Conservation (phyloP, 305 asterid species). For the Fraxinus dipetala region DNA sequence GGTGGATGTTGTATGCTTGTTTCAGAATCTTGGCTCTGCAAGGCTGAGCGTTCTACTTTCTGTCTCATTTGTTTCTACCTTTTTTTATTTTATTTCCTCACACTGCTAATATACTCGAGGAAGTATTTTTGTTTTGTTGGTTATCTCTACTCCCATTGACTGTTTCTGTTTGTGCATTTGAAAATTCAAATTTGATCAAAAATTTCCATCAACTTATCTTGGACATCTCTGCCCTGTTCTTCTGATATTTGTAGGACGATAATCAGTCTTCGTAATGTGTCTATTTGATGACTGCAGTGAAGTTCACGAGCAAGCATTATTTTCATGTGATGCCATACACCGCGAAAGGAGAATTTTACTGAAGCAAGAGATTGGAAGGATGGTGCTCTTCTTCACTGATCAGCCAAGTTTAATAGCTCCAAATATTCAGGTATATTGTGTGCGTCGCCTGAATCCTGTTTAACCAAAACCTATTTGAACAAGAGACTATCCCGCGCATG, state of each 20-base stretch:
- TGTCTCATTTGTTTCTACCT: neutral
- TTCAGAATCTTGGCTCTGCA: neutral
- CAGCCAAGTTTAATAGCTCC: conserved; percentile 99
- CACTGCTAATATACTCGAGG: neutral
- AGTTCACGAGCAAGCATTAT: conserved; percentile 89
- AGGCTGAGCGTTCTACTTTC: neutral
- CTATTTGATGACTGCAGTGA: conserved; percentile 60
- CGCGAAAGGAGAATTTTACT: conserved; percentile 83
- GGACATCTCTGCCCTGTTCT: neutral
- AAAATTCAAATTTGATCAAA: neutral
- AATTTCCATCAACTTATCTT: neutral
- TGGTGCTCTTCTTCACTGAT: conserved; percentile 94
- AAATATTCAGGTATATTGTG: conserved; percentile 75
- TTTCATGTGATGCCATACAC: conserved; percentile 85
- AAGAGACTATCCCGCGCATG: neutral
- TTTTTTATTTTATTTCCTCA: neutral
- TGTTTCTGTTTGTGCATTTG: neutral
- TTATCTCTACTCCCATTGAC: neutral
- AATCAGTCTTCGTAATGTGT: conserved; percentile 23
- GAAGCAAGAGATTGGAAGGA: conserved; percentile 99
- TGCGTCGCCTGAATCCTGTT: neutral
- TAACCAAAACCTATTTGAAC: neutral
- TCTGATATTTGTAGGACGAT: conserved; percentile 22
- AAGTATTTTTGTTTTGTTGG: neutral
- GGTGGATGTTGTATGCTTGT: neutral